Conservation (phyloP, 1,284 basidiomycete genomes). For the Boletus mariae region DNA sequence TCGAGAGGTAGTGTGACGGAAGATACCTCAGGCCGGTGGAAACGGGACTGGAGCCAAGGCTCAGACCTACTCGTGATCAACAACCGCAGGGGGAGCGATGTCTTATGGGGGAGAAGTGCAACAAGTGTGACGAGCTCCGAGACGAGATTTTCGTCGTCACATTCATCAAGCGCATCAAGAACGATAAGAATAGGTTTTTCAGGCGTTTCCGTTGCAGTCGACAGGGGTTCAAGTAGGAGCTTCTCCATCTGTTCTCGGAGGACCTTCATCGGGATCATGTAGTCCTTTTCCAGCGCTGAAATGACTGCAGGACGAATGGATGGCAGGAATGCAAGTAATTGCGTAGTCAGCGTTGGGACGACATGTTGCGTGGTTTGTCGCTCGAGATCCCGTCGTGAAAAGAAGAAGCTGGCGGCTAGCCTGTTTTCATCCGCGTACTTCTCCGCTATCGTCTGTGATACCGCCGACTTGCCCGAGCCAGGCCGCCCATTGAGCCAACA, state of each 20-base stretch:
- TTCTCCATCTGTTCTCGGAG: conserved; percentile 23
- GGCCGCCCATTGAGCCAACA: conserved; percentile 22
- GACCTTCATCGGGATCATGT: conserved; percentile 19
- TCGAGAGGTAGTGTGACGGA: conserved; percentile 9
- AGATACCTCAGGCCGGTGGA: conserved; percentile 4
- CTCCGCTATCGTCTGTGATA: conserved; percentile 22
- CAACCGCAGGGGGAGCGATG: conserved; percentile 10
- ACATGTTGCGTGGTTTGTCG: conserved; percentile 11
- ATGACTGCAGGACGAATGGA: conserved; percentile 8
- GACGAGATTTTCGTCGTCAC: conserved; percentile 14
- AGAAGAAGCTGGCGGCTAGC: conserved; percentile 21
- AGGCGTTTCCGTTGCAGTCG: neutral
- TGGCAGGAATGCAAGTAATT: conserved; percentile 10
- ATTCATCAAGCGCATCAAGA: conserved; percentile 23
- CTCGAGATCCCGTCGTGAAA: conserved; percentile 15
- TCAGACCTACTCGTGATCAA: conserved; percentile 18
- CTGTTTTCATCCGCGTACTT: conserved; percentile 12
- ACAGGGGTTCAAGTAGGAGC: conserved; percentile 13
- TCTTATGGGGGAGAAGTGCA: neutral
- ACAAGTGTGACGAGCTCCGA: neutral
- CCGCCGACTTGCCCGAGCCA: conserved; percentile 22
- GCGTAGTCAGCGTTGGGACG: conserved; percentile 13
- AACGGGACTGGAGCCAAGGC: conserved; percentile 14
- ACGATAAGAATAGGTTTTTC: conserved; percentile 12
- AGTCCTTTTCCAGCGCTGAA: conserved; percentile 13